These are phyloP conservation scores for Lepraria neglecta DNA, from an alignment of 495 filamentous ascomycete species.

Conservation along the genomic window DNA sequence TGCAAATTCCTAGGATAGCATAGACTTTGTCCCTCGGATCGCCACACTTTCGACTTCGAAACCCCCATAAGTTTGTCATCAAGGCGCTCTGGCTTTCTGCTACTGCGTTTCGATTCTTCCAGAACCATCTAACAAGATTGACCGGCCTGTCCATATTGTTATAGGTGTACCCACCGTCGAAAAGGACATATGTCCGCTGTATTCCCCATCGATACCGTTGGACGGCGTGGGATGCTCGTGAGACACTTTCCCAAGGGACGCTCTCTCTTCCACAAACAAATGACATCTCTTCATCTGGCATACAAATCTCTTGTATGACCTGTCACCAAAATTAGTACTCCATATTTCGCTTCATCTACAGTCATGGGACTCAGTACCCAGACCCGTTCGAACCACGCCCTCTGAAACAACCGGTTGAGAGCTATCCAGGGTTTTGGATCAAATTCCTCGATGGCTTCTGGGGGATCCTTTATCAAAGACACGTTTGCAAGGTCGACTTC, in stretches of 20 bases:
- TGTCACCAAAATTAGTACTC: neutral
- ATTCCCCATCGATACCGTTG: neutral
- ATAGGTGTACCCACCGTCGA: neutral
- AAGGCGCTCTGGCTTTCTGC: neutral
- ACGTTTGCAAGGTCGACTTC: conserved; percentile 1
- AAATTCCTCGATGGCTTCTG: neutral
- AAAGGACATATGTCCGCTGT: neutral
- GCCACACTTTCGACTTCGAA: neutral
- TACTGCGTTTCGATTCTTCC: too few species aligned
- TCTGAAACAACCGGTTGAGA: neutral
- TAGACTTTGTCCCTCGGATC: neutral
- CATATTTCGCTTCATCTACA: neutral
- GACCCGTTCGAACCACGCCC: neutral
- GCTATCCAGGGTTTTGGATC: neutral
- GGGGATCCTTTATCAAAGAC: neutral
- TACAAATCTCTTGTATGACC: neutral
- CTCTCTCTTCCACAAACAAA: neutral
- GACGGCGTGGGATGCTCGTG: neutral
- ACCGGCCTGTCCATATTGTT: neutral
- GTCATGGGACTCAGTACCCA: neutral
- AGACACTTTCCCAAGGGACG: neutral
- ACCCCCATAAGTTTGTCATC: neutral
- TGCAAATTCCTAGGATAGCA: neutral
- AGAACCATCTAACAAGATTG: neutral
- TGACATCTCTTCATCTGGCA: neutral